Evolutionary conservation across 495 filamentous ascomycete species (phyloP), one percentile per base, ranked within the genome.

Genomic region (Talaromyces wortmannii): DNA sequence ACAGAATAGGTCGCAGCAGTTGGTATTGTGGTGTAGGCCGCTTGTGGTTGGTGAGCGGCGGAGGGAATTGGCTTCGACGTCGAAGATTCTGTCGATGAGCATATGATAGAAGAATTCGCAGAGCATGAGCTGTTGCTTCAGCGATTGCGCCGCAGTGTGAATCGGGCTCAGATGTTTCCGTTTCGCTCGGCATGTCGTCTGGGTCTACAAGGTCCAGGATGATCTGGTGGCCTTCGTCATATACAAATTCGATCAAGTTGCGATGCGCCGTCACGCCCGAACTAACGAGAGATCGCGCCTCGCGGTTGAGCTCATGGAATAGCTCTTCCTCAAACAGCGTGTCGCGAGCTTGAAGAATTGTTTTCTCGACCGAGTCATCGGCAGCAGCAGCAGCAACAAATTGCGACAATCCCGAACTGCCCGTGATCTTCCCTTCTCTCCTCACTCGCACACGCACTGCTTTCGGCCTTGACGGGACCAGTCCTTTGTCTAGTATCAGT

Each of bases 271-370:
- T 81, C 10, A 96, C 84, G 7, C 84, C 79, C 18, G 83, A 81
- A 44, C 79, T 79, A 8, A 82, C 76, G 40, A 95, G 70, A 0
- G 77, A 71, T 6, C 90, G 83, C 2, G 87, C 85, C 70, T 99
- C 95, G 10, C 88, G 80, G 48, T 85, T 83, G 17, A 99, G 67
- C 67, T 97, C 94, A 58, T 95, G 84, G 77, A 91, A 95, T n/a
- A 99, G 70, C 64, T 99, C 95, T 62, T 96, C 86, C 52, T 92
- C 88, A 63, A 89, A 97, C 2, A 95, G 76, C 53, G 88, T 91
- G 66, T 99, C 87, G 30, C 92, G 84, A 10, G 91, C 90, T 59
- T 90, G 85, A 15, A 86, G 78, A 45, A 97, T 89, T 7, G 80
- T 80, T 36, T 84, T 75, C 57, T 91, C 84, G 13, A 83, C 71